Evolutionary conservation across 495 filamentous ascomycete species (phyloP).

Genomic region (Hypoxylon intermedium): DNA sequence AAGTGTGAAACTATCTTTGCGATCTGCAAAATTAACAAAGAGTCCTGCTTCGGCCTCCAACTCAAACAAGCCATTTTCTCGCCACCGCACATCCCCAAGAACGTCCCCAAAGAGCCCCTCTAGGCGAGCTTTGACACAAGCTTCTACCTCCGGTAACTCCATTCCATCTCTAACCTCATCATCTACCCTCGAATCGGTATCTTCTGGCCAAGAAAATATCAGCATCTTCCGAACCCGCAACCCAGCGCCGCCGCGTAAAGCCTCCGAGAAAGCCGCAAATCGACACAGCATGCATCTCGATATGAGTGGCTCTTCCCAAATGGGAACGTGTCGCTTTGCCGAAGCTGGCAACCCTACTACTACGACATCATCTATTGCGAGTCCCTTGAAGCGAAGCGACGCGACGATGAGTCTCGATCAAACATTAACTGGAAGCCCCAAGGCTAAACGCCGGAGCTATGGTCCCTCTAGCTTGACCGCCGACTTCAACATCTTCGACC

Average conservation of each 20-base stretch:
- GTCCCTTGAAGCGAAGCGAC: constrained; percentile 92
- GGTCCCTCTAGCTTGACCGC: constrained; percentile 64
- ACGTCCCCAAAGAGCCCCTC: constrained; percentile 79
- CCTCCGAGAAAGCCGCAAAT: constrained; percentile 51
- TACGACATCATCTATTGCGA: constrained; percentile 64
- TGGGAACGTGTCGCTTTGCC: constrained; percentile 54
- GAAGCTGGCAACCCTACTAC: constrained; percentile 48
- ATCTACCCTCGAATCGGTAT: constrained; percentile 40
- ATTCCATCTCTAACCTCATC: constrained; percentile 57
- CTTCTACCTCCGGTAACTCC: constrained; percentile 73
- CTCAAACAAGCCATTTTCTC: constrained; percentile 53
- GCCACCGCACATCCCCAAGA: constrained; percentile 67
- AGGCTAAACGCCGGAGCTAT: constrained; percentile 86
- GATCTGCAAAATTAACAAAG: constrained; percentile 54
- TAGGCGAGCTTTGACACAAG: constrained; percentile 74
- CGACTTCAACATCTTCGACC: constrained; percentile 76
- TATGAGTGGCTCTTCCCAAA: constrained; percentile 56
- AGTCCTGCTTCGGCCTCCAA: constrained; percentile 45
- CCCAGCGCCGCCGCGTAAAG: constrained; percentile 51
- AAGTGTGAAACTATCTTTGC: constrained; percentile 60
- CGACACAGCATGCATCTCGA: constrained; percentile 58
- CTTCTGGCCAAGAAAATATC: constrained; percentile 65
- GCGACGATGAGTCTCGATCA: constrained; percentile 87
- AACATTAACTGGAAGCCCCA: constrained; percentile 76
- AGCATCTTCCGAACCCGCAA: constrained; percentile 46